phyloP scores from a whole-genome alignment of 129 eudicot genomes.

The Kitagawia praeruptora region DNA sequence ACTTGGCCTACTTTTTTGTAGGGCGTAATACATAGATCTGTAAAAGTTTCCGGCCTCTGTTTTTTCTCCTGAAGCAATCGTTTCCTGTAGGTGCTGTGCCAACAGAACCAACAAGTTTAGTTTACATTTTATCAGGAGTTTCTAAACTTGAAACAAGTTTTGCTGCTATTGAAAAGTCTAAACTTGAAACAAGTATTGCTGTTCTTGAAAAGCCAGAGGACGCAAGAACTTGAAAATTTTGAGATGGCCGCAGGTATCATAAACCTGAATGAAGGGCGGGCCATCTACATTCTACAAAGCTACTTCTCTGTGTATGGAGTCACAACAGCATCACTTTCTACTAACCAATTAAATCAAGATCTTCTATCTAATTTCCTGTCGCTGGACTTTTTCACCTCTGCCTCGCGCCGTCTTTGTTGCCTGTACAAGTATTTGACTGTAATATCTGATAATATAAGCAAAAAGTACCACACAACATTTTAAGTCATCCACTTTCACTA shows the following conservation, averaged over 20 bases:
- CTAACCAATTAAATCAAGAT: conserved; percentile 16
- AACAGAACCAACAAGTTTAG: neutral
- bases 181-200: neutral
- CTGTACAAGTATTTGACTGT: conserved; percentile 21
- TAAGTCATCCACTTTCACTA: neutral
- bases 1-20: neutral
- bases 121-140: neutral
- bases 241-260: neutral
- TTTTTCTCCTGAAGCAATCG: neutral
- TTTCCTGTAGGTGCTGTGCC: neutral
- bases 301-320: neutral
- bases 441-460: neutral
- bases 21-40: too few species aligned
- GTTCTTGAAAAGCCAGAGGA: neutral
- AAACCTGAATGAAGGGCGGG: neutral
- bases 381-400: conserved; percentile 59
- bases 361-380: conserved; percentile 54
- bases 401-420: conserved; percentile 86
- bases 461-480: neutral
- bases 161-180: neutral
- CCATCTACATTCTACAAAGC: neutral
- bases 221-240: neutral
- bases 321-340: neutral
- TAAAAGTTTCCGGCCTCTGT: neutral
- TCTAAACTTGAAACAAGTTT: neutral